These are phyloP conservation scores for Beauveria asiatica DNA, from an alignment of 2,329 filamentous ascomycete genomes.

Conservation along the genomic window DNA sequence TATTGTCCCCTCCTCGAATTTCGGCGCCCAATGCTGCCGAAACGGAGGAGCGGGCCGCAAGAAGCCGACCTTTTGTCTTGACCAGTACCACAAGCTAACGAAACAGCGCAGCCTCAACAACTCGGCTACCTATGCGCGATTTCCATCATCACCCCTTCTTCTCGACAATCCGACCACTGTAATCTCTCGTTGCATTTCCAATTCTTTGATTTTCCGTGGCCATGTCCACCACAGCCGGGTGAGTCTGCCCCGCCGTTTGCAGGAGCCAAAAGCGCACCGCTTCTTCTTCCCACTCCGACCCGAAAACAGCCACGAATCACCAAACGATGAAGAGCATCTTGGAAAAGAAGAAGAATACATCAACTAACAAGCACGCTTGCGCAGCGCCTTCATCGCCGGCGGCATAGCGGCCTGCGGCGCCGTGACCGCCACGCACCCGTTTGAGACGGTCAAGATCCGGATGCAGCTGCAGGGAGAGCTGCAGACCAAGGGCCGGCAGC, in stretches of 20 bases:
- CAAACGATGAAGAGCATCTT: too few species aligned
- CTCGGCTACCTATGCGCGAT: not conserved
- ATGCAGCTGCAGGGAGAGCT: constrained; percentile 96
- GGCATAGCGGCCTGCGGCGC: constrained; percentile 95
- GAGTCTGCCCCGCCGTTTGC: not conserved
- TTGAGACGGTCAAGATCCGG: constrained; percentile 98
- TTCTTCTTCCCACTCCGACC: not conserved
- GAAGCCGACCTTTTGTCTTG: not conserved
- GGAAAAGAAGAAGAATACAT: not conserved
- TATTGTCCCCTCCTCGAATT: not conserved
- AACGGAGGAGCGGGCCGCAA: not conserved
- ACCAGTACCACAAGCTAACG: not conserved
- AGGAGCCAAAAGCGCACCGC: not conserved
- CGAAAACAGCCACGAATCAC: not conserved
- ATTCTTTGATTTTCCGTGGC: not conserved
- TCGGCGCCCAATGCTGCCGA: not conserved
- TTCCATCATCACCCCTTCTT: not conserved
- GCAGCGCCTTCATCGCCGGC: constrained; percentile 83
- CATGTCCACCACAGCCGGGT: constrained; percentile 12
- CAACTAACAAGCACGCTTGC: not conserved
- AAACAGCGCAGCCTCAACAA: constrained; percentile 2
- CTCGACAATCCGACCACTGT: not conserved
- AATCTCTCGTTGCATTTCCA: not conserved
- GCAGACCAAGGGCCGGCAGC: constrained; percentile 74
- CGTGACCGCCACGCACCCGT: constrained; percentile 94